Base-by-base conservation (phyloP, 2,329 filamentous ascomycete genomes). In the Incumbomyces delicatus region DNA sequence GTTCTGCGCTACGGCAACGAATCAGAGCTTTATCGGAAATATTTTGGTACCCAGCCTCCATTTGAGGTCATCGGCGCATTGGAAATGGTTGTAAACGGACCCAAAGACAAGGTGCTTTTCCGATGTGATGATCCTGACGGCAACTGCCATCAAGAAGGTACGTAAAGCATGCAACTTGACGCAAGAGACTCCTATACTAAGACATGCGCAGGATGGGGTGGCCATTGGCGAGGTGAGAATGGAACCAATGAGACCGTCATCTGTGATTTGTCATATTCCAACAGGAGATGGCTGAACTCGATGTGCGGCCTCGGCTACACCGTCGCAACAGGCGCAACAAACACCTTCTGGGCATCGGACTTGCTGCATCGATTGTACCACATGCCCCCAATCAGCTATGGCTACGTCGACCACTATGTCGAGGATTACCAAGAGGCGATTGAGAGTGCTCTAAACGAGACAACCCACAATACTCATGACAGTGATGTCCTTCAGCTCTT, bases 191-290 rank as follows among this genome's bases (percentile, higher is more conserved):
- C 5, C 17, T 5, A 38, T 34, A 22, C 36, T 46, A 27, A 46
- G 35, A 45, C 44, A 42, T 20, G 33, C 10, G 42, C 34, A 83
- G 79, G 67, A 43, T 85, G 75, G 74, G 81, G 70, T 38, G 81
- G 81, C 30, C 81, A 85, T 67, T 83, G 76, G 76, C 76, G 82
- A 46, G 81, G 81, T 36, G 58, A 62, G 20, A 85, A 85, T 50
- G 80, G 73, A 2, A 78, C 79, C 2, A 63, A 70, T 1, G 80
- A 85, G 62, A 85, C 81, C 2, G 81, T 85, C 53, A 84, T 85
- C 62, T 85, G 81, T 63, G 71, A 73, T 4, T 67, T 76, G 1
- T 83, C 79, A 1, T 85, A 78, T 62, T 58, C 65, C 32, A 71
- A 70, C 39, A 77, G 81, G 41, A 73, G 71, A 31, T 72, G 71